phyloP scores from a whole-genome alignment of 176 grass and related monocot genomes.

The Aegilops sharonensis region DNA sequence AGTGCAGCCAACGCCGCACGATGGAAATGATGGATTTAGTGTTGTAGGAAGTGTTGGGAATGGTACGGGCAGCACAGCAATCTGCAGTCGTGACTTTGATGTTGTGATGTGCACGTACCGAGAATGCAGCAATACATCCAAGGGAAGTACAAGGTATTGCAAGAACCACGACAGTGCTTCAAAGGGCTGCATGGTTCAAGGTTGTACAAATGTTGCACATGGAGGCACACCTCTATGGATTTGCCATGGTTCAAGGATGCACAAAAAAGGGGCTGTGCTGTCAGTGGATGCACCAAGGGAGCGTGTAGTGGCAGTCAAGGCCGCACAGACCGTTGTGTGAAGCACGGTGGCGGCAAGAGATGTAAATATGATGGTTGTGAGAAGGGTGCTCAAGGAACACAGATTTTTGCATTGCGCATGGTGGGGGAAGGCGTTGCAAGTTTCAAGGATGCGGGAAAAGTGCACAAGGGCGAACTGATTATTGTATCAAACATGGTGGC shows the following conservation, averaged over 20 bases:
- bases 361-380: conserved; percentile 35
- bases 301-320: conserved; percentile 34
- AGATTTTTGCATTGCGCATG: conserved; percentile 39
- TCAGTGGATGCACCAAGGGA: conserved; percentile 30
- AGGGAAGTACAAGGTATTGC: conserved; percentile 10
- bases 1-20: neutral
- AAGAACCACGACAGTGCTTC: conserved; percentile 1
- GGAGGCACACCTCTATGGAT: conserved; percentile 40
- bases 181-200: conserved; percentile 26
- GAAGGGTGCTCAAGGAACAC: conserved; percentile 35
- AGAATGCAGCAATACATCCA: conserved; percentile 18
- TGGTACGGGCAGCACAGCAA: neutral
- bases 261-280: conserved; percentile 1
- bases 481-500: conserved; percentile 34
- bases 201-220: conserved; percentile 37
- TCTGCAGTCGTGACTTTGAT: neutral
- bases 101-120: neutral
- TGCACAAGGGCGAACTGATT: conserved; percentile 33
- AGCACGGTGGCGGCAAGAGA: conserved; percentile 36
- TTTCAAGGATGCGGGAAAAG: conserved; percentile 38
- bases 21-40: neutral
- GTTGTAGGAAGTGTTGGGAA: neutral
- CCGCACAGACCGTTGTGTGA: conserved; percentile 18
- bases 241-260: conserved; percentile 14
- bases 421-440: conserved; percentile 41